Conservation (phyloP, 306 rosid species). For the Lupinus albus region DNA sequence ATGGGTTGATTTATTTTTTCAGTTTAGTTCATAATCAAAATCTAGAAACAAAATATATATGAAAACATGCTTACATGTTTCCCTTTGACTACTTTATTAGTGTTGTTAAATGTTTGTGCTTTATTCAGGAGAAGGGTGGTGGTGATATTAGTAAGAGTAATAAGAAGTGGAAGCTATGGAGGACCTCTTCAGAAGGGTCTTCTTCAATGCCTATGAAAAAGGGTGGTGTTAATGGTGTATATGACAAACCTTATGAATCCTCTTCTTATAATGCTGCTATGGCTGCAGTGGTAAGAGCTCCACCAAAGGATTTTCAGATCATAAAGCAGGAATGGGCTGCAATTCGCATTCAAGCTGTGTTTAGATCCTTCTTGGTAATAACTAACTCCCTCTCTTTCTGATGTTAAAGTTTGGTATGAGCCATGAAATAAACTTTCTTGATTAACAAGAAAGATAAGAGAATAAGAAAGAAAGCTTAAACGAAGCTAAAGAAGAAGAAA, state of each 20-base stretch:
- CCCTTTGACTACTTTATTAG: background rate
- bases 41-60: too few species aligned
- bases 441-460: too few species aligned
- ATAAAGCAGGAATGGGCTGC: constrained; percentile 84
- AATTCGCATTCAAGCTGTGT: constrained; percentile 73
- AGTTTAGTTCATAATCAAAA: too few species aligned
- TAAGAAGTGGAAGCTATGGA: constrained; percentile 86
- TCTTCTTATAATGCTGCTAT: constrained; percentile 61
- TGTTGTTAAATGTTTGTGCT: background rate
- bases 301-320: constrained; percentile 63
- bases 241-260: constrained; percentile 40
- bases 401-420: too few species aligned
- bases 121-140: constrained; percentile 49
- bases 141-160: constrained; percentile 50
- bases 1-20: too few species aligned
- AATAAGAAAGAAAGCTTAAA: too few species aligned
- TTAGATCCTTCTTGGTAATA: constrained; percentile 77
- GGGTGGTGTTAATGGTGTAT: constrained; percentile 29
- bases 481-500: too few species aligned
- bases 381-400: background rate
- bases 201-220: constrained; percentile 37
- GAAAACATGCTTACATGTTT: too few species aligned
- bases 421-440: too few species aligned
- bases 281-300: constrained; percentile 72
- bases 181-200: constrained; percentile 62